phyloP scores from a whole-genome alignment of 2,329 filamentous ascomycete species.

The Dothideomycetes sp. region DNA sequence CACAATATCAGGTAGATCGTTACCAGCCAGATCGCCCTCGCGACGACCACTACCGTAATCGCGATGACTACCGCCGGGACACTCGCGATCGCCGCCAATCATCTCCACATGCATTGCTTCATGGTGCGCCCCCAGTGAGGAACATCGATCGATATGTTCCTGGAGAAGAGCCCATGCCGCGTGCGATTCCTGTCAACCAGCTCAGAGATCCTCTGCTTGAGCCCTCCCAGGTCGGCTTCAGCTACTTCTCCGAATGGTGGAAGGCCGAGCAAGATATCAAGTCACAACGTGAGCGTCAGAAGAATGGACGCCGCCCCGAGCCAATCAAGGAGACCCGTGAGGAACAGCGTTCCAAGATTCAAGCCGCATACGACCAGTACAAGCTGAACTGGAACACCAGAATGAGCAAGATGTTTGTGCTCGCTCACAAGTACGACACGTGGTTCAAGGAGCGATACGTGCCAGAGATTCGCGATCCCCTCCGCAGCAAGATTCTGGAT shows the following conservation, averaged over 20 bases:
- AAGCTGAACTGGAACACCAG: constrained; percentile 34
- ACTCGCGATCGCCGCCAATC: constrained; percentile 42
- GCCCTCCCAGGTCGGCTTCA: constrained; percentile 73
- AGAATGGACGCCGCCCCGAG: constrained; percentile 55
- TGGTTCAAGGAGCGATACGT: constrained; percentile 98
- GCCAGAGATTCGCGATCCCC: constrained; percentile 63
- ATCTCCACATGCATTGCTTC: constrained; percentile 41
- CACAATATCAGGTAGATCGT: constrained; percentile 56
- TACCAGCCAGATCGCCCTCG: constrained; percentile 63
- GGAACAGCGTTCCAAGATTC: constrained; percentile 68
- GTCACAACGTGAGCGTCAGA: constrained; percentile 63
- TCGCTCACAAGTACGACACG: constrained; percentile 86
- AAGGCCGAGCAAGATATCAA: constrained; percentile 71
- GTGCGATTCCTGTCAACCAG: constrained; percentile 48
- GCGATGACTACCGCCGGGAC: constrained; percentile 54
- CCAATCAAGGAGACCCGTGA: constrained; percentile 64
- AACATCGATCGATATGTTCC: constrained; percentile 74
- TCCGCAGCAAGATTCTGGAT: constrained; percentile 66
- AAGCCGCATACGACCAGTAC: constrained; percentile 55
- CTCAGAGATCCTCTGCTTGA: constrained; percentile 61
- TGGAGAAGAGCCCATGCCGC: constrained; percentile 45
- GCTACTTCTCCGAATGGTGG: constrained; percentile 82
- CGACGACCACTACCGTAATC: constrained; percentile 55
- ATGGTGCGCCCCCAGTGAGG: constrained; percentile 29
- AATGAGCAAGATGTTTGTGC: constrained; percentile 83